phyloP scores from a whole-genome alignment of 1,284 basidiomycete genomes.

The Ustanciosporium gigantosporum region DNA sequence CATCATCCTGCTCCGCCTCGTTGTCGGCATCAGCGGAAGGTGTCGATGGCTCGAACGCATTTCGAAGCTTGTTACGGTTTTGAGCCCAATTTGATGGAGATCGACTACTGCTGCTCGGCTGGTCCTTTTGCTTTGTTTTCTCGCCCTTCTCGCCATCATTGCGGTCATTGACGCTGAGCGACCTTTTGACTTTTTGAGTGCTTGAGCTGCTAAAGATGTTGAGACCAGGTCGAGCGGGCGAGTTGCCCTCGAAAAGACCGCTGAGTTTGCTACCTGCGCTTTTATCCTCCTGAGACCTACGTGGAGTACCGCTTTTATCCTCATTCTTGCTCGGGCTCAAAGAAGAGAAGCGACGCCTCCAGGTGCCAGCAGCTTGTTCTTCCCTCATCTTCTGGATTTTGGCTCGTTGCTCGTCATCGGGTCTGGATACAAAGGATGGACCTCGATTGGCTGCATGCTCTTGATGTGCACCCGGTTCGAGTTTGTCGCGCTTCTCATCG shows the following conservation, averaged over 20 bases:
- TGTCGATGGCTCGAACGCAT: constrained; percentile 28
- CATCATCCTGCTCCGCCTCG: constrained; percentile 2
- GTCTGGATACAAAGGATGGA: constrained; percentile 47
- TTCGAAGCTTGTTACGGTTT: constrained; percentile 34
- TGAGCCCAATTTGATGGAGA: constrained; percentile 28
- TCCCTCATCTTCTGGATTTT: constrained; percentile 47
- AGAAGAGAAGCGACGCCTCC: constrained; percentile 28
- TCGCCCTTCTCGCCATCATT: background rate
- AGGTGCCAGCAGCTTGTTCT: constrained; percentile 19
- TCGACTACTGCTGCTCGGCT: constrained; percentile 1
- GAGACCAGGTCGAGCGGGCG: constrained; percentile 12
- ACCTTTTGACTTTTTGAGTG: constrained; percentile 3
- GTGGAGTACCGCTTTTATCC: background rate
- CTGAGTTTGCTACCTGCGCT: constrained; percentile 8
- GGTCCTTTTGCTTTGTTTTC: constrained; percentile 8
- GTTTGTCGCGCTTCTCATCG: constrained; percentile 1
- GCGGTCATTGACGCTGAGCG: background rate
- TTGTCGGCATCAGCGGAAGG: constrained; percentile 14
- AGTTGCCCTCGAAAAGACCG: constrained; percentile 11
- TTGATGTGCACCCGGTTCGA: constrained; percentile 14
- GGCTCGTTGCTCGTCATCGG: constrained; percentile 44
- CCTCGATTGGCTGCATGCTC: constrained; percentile 33
- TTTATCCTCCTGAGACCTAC: background rate
- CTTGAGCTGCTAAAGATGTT: constrained; percentile 18
- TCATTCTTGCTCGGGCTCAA: constrained; percentile 4